Base-by-base conservation (phyloP, 805 yeast species). In the Ogataea haglerorum region DNA sequence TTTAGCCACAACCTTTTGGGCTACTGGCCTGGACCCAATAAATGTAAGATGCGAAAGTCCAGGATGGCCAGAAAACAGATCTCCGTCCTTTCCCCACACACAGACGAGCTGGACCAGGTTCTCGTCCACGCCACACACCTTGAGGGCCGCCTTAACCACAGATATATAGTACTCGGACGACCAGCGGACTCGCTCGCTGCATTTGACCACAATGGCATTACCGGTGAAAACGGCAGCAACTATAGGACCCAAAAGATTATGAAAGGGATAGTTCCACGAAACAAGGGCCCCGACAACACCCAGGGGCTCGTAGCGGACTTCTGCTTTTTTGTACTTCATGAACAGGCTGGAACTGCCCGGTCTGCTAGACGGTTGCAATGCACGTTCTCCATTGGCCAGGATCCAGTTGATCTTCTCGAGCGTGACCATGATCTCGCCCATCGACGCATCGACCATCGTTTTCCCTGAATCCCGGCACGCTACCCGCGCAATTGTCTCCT, bases 251-350 rank as follows among this genome's bases (percentile, higher is more conserved):
- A 93, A 65, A 37, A 90, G 67, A 62, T 93, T 93, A 61, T 93
- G 99, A 63, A 93, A 82, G 0, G 99, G 99, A 60, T 93, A 93
- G 58, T 93, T 93, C 99, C 99, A 93, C 3, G 96, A 86, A 1
- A 93, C 87, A 45, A 93, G 70, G 0, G 98, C 95, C 6, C 95
- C 76, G 18, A 91, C 91, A 10, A 85, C 87, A 6, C 93, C 93
- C 40, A 91, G 64, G 1, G 99, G 98, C 61, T 90, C 95, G 61
- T 93, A 93, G 48, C 95, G 73, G 13, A 93, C 91, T 63, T 91
- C 93, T 4, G 96, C 98, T 40, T 83, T 83, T 61, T 93, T 93
- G 71, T 91, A 88, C 37, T 80, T 80, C 83, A 93, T 81, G 45
- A 93, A 75, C 49, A 86, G 65, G 56, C 85, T 88, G 2, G 93